Base-by-base conservation (phyloP, 768 basidiomycete species). In the Hortiboletus flavorubellus region DNA sequence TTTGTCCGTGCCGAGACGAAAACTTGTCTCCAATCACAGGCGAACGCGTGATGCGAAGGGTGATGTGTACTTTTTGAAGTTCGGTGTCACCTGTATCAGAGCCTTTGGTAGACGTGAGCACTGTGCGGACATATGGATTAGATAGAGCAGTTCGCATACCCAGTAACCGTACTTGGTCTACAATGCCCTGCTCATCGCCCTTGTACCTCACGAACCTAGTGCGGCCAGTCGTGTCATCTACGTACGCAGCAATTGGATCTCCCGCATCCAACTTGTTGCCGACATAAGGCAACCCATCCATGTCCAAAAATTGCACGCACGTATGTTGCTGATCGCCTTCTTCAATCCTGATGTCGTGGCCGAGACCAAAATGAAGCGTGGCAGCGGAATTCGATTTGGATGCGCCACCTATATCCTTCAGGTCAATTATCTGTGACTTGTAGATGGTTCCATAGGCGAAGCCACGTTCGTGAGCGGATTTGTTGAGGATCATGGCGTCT, bases 1-100 rank as follows among this genome's bases (percentile, higher is more conserved):
- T 99, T 73, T 99, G 97, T 31, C 97, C 97, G 69, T 99, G 97
- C 30, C 97, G 86, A 8, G 97, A 98, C 0, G 97, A 98, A 72
- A 98, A 99, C 75, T 99, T 99, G 78, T 99, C 97, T 35, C 97
- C 97, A 47, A 99, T 98, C 56, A 98, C 93, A 37, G 97, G 97
- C 7, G 93, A 81, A 60, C 97, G 92, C 18, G 94, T 87, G 60
- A 99, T 89, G 33, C 97, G 85, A 31, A 99, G 78, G 34, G 93
- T 96, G 69, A 99, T 77, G 61, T 99, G 94, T 41, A 98, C 76
- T 72, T 95, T 97, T 71, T 94, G 93, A 15, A 93, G 79, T 69
- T 94, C 91, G 2, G 82, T 79, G 67, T 97, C 94, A 14, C 92
- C 91, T 5, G 85, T 77, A 65, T 99, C 97, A 59, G 83, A 84